phyloP scores from a whole-genome alignment of 208 protist species.

The Histomonas meleagridis region DNA sequence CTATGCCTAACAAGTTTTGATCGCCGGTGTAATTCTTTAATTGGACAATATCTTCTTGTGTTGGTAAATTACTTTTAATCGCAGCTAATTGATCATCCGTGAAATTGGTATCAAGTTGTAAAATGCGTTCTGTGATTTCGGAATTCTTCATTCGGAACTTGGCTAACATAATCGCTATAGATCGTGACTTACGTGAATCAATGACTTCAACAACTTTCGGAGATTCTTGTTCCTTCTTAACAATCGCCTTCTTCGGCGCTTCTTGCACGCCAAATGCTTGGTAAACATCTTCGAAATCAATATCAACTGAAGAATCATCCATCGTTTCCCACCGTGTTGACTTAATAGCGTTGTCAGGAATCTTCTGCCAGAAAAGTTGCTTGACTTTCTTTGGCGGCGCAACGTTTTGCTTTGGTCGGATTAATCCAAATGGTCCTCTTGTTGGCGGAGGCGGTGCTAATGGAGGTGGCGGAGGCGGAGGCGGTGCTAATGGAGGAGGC shows the following conservation, averaged over 20 bases:
- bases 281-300: background rate
- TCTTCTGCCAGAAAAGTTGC: background rate
- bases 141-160: background rate
- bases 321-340: background rate
- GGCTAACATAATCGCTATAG: background rate
- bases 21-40: background rate
- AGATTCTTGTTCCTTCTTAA: background rate
- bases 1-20: background rate
- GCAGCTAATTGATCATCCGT: slow-evolving; percentile 22
- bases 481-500: background rate
- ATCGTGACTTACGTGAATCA: background rate
- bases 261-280: background rate
- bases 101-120: background rate
- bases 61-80: background rate
- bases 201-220: background rate
- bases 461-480: background rate
- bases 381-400: background rate
- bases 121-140: background rate
- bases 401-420: background rate
- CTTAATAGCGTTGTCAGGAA: background rate
- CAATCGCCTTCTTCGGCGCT: background rate
- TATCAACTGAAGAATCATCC: background rate
- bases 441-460: background rate
- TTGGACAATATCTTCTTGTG: background rate
- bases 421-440: too few species aligned